phyloP scores from a whole-genome alignment of 768 basidiomycete species.

The Chiua virens region DNA sequence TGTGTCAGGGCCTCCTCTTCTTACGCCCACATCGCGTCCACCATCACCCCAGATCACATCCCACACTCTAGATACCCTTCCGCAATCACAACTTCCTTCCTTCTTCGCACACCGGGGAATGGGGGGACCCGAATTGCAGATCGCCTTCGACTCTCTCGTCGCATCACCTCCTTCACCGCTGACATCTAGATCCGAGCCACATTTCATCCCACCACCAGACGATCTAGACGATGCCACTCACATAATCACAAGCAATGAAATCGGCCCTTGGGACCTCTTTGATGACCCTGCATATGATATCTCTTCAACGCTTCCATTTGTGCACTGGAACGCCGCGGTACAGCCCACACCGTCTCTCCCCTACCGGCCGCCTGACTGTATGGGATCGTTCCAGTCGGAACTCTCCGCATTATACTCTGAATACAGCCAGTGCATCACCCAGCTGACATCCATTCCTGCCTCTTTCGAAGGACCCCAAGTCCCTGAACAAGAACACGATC shows the following conservation, averaged over 20 bases:
- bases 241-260: slow-evolving; percentile 1
- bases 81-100: slow-evolving; percentile 8
- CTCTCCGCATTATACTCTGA: slow-evolving; percentile 50
- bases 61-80: background rate
- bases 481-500: slow-evolving; percentile 4
- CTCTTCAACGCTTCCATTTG: slow-evolving; percentile 19
- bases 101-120: slow-evolving; percentile 10
- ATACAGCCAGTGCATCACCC: slow-evolving; percentile 48
- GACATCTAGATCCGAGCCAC: slow-evolving; percentile 20
- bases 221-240: slow-evolving; percentile 4
- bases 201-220: slow-evolving; percentile 5
- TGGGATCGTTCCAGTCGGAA: slow-evolving; percentile 34
- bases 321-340: slow-evolving; percentile 25
- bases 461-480: slow-evolving; percentile 17
- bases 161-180: background rate
- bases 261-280: slow-evolving; percentile 1
- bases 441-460: slow-evolving; percentile 43
- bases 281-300: slow-evolving; percentile 19
- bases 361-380: slow-evolving; percentile 6
- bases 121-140: slow-evolving; percentile 13
- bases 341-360: slow-evolving; percentile 6
- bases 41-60: slow-evolving; percentile 10
- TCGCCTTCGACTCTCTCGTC: slow-evolving; percentile 6
- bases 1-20: slow-evolving; percentile 19
- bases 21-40: slow-evolving; percentile 4